phyloP scores from a whole-genome alignment of 164 flowering plant species.

The Warburgia ugandensis region DNA sequence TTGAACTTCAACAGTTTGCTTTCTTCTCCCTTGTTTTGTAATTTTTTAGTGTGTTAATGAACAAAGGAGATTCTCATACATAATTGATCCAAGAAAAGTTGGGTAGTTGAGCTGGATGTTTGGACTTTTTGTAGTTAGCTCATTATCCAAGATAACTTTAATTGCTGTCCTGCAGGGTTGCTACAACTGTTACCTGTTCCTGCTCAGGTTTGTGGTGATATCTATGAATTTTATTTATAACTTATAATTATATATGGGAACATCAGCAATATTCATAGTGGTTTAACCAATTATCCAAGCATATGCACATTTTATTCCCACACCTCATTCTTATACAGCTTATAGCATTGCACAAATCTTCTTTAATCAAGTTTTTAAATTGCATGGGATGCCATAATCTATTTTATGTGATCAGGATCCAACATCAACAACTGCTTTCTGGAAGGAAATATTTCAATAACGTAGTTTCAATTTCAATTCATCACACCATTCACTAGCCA shows the following conservation, averaged over 20 bases:
- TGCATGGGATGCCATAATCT: slow-evolving; percentile 1
- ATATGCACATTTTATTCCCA: neutral
- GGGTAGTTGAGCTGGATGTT: no score
- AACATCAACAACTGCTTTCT: neutral
- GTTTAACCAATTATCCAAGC: neutral
- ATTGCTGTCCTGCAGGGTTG: no score
- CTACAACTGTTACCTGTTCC: no score
- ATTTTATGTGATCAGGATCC: neutral
- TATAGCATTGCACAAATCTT: neutral
- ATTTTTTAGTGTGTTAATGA: no score
- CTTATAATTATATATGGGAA: neutral
- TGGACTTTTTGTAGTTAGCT: no score
- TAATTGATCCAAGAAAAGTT: no score
- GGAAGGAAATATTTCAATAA: neutral
- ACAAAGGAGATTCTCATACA: no score
- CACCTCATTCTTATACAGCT: neutral
- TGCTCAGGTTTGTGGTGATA: no score
- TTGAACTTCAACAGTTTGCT: no score
- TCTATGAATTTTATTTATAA: no score
- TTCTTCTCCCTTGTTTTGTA: no score
- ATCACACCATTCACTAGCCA: neutral
- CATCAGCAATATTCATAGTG: neutral
- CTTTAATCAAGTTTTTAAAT: neutral
- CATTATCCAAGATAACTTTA: no score
- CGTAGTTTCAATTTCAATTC: neutral